These are phyloP conservation scores for Eimeria praecox DNA, from an alignment of 169 alveolate genomes.

Conservation along the genomic window DNA sequence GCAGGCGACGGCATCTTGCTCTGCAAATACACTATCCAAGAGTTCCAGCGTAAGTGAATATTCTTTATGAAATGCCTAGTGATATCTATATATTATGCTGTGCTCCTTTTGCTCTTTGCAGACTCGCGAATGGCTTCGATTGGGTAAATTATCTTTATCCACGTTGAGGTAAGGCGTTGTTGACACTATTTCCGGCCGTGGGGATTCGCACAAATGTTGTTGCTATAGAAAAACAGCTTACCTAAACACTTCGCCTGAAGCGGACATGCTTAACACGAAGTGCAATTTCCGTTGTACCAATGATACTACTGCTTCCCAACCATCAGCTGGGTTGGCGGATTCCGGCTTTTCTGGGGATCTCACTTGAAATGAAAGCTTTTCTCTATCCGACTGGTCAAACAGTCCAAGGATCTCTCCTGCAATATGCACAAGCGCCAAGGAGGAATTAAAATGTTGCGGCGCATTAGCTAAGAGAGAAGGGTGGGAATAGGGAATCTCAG, in stretches of 20 bases:
- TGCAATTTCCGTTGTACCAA: slow-evolving; percentile 51
- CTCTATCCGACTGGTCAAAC: slow-evolving; percentile 67
- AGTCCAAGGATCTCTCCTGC: slow-evolving; percentile 72
- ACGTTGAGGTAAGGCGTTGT: not conserved
- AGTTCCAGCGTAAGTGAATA: not conserved
- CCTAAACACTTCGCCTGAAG: slow-evolving; percentile 63
- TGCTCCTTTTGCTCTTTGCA: not conserved
- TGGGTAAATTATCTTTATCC: not conserved
- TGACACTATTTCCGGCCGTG: not conserved
- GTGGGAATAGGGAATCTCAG: not conserved
- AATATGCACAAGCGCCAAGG: not conserved
- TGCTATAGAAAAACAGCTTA: slow-evolving; percentile 71
- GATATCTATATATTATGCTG: not conserved
- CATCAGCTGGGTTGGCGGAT: slow-evolving; percentile 28
- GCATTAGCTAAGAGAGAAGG: not conserved
- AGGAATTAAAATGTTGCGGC: not conserved
- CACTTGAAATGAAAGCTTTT: slow-evolving; percentile 59
- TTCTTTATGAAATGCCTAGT: not conserved
- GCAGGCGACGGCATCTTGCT: slow-evolving; percentile 73
- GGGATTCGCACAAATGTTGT: not conserved
- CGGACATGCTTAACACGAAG: slow-evolving; percentile 67
- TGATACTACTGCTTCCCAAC: slow-evolving; percentile 56
- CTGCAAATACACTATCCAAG: not conserved
- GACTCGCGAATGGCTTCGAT: not conserved
- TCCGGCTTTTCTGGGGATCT: slow-evolving; percentile 54